Evolutionary conservation across 306 rosid genomes (phyloP), one percentile per base, ranked within the genome.

Genomic region (Rubus parviflorus): DNA sequence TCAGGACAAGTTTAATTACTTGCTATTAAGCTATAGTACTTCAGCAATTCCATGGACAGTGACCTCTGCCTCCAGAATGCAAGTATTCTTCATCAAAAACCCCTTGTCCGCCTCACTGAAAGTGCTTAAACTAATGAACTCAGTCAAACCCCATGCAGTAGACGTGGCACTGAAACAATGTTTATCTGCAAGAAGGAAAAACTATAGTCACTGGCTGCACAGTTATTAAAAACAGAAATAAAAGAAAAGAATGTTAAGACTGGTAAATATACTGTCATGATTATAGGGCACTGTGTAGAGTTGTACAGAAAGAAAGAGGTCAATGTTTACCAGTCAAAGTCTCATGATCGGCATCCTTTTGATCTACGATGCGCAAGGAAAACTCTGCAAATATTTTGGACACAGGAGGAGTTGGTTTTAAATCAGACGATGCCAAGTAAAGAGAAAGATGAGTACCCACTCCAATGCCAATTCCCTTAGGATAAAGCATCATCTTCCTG

Each of bases 61-160:
- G 66, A 92, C 78, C 73, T 92, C 91, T 43, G 83, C 90, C 56
- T 92, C 90, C 20, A 85, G 40, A 15, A 56, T 37, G 82, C 83
- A 80, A 63, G n/a, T 58, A 54, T 87, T 81, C 66, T 74, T 83
- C 38, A 81, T 51, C 78, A 83, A 64, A 72, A 57, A 83, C n/a
- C 89, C 87, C 43, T 0, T 7, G 78, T 48, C 4, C 7, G 76
- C 74, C 45, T 63, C 58, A 10, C 22, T 74, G 80, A 87, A 79
- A 73, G 11, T 19, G 73, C 47, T 68, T 8, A 73, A 22, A 23
- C 11, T 41, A 40, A 84, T 15, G 66, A 85, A 85, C 81, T 77
- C 63, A 13, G 58, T 0, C 22, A 58, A 30, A 53, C 90, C 88
- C 43, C 62, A 63, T 46, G 76, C 80, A 41, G 16, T 60, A 69